Evolutionary conservation across 169 alveolate species (phyloP).

Genomic region (Cryptosporidium parvum): DNA sequence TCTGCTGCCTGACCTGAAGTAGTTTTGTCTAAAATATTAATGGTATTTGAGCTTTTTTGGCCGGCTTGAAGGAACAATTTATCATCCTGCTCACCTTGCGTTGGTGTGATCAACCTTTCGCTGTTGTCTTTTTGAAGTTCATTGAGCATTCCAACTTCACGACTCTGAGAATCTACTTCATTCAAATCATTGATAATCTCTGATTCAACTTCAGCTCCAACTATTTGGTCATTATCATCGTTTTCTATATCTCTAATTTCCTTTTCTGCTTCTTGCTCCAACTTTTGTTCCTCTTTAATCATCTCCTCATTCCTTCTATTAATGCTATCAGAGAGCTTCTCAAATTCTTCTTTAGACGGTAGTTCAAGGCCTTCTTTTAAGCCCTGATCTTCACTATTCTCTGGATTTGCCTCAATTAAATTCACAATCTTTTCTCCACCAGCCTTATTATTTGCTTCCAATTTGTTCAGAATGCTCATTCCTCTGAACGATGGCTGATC

Average conservation of each 20-base stretch:
- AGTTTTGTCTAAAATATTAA: not conserved
- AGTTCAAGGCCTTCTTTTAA: not conserved
- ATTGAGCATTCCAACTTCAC: not conserved
- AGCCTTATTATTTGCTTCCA: not conserved
- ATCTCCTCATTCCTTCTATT: not conserved
- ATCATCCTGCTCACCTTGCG: not conserved
- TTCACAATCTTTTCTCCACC: constrained; percentile 6
- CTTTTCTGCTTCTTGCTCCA: not conserved
- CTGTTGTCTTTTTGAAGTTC: not conserved
- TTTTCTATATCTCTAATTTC: constrained; percentile 20
- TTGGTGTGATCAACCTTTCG: not conserved
- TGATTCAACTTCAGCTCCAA: not conserved
- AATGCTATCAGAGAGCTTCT: constrained; percentile 15
- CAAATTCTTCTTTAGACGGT: constrained; percentile 43
- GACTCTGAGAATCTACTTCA: not conserved
- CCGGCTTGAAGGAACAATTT: no score
- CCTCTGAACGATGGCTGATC: constrained; percentile 69
- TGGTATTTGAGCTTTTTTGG: not conserved
- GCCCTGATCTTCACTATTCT: not conserved
- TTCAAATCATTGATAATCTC: constrained; percentile 1
- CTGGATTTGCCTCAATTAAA: constrained; percentile 4
- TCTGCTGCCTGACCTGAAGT: not conserved
- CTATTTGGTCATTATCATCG: constrained; percentile 8
- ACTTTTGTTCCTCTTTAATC: not conserved
- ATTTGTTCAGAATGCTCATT: constrained; percentile 25